phyloP scores from a whole-genome alignment of 2,329 filamentous ascomycete genomes.

The Venturiaceae sp. region DNA sequence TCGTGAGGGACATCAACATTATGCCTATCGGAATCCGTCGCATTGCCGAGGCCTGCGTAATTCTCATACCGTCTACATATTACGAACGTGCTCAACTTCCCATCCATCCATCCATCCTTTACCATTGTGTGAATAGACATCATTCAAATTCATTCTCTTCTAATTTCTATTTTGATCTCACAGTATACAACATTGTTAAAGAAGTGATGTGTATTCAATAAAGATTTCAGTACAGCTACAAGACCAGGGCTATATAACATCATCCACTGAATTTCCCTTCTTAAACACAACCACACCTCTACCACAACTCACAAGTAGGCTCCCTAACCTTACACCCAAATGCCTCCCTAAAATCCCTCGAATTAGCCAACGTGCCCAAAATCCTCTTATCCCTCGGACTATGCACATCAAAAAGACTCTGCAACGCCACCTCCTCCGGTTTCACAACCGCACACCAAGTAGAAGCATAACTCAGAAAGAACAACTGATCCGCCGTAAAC shows the following conservation, averaged over 20 bases:
- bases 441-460: conserved; percentile 56
- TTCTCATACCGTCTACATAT: too few relatives aligned
- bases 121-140: too few relatives aligned
- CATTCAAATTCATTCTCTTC: too few relatives aligned
- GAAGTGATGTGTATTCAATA: too few relatives aligned
- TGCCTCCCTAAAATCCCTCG: conserved; percentile 56
- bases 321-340: conserved; percentile 59
- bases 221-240: too few relatives aligned
- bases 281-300: not conserved
- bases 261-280: too few relatives aligned
- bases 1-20: not conserved
- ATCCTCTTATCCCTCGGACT: conserved; percentile 50
- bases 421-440: not conserved
- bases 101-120: too few relatives aligned
- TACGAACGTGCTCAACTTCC: too few relatives aligned
- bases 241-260: too few relatives aligned
- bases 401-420: not conserved
- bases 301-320: conserved; percentile 64
- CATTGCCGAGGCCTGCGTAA: too few relatives aligned
- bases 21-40: not conserved
- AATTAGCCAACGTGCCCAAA: conserved; percentile 56
- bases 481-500: conserved; percentile 59
- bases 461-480: conserved; percentile 56
- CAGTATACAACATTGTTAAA: too few relatives aligned
- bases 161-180: too few relatives aligned